These are phyloP conservation scores for Phalaenopsis equestris DNA, from an alignment of 106 monocot species.

Conservation along the genomic window DNA sequence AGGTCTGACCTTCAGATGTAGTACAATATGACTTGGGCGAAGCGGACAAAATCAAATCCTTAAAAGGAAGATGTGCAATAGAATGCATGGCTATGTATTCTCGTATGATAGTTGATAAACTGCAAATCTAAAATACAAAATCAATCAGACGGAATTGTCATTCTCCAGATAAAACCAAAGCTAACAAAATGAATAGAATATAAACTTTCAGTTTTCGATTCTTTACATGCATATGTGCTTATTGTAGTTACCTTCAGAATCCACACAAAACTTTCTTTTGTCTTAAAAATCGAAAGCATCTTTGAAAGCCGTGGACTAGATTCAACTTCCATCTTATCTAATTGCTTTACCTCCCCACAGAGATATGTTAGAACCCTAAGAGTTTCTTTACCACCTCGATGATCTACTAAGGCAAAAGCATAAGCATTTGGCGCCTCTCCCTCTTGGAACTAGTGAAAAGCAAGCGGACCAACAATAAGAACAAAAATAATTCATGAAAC, in stretches of 20 bases:
- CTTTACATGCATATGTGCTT: neutral
- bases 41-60: constrained; percentile 85
- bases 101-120: constrained; percentile 93
- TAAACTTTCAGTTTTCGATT: neutral
- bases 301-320: constrained; percentile 44
- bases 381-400: constrained; percentile 48
- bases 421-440: constrained; percentile 54
- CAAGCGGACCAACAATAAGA: neutral
- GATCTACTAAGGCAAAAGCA: constrained; percentile 74
- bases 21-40: constrained; percentile 25
- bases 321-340: constrained; percentile 34
- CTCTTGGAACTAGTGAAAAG: constrained; percentile 61
- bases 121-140: constrained; percentile 59
- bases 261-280: constrained; percentile 32
- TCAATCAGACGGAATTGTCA: neutral
- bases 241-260: constrained; percentile 44
- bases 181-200: neutral
- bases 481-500: neutral
- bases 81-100: constrained; percentile 83
- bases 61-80: constrained; percentile 70
- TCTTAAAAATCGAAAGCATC: constrained; percentile 41
- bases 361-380: constrained; percentile 51
- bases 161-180: neutral
- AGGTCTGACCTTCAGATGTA: constrained; percentile 41
- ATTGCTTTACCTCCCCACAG: constrained; percentile 43